These are phyloP conservation scores for Nakazawaea populi DNA, from an alignment of 805 yeast genomes.

Conservation along the genomic window DNA sequence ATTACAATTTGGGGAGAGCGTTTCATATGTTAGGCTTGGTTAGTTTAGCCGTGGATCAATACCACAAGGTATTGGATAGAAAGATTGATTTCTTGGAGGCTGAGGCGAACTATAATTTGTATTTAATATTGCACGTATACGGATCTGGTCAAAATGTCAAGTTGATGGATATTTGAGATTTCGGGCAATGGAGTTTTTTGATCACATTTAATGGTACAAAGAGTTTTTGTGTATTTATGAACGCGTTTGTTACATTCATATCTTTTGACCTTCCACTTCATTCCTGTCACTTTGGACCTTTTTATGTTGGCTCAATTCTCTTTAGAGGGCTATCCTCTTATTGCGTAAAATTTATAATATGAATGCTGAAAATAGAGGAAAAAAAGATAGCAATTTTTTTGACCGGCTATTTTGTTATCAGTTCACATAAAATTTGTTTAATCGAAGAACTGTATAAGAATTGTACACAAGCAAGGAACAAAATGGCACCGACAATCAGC, in stretches of 20 bases:
- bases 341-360: too few relatives aligned
- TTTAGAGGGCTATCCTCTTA: too few relatives aligned
- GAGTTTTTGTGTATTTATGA: too few relatives aligned
- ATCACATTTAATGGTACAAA: background rate
- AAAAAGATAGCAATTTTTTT: background rate
- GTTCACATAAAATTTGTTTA: background rate
- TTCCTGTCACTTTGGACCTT: too few relatives aligned
- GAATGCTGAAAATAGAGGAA: too few relatives aligned
- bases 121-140: slow-evolving; percentile 1
- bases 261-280: too few relatives aligned
- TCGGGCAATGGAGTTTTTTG: background rate
- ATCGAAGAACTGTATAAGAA: background rate
- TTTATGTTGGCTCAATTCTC: too few relatives aligned
- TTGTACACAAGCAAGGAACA: background rate
- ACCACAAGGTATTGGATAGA: slow-evolving; percentile 54
- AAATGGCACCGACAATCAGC: slow-evolving; percentile 5
- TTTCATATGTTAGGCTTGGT: slow-evolving; percentile 80
- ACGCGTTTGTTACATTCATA: too few relatives aligned
- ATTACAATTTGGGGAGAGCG: slow-evolving; percentile 77
- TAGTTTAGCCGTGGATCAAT: slow-evolving; percentile 67
- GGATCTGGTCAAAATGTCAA: slow-evolving; percentile 6
- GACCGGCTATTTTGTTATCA: background rate
- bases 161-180: slow-evolving; percentile 1
- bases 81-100: slow-evolving; percentile 5
- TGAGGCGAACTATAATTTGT: slow-evolving; percentile 10